These are phyloP conservation scores for Vanilla planifolia DNA, from an alignment of 106 monocot species.

Conservation along the genomic window DNA sequence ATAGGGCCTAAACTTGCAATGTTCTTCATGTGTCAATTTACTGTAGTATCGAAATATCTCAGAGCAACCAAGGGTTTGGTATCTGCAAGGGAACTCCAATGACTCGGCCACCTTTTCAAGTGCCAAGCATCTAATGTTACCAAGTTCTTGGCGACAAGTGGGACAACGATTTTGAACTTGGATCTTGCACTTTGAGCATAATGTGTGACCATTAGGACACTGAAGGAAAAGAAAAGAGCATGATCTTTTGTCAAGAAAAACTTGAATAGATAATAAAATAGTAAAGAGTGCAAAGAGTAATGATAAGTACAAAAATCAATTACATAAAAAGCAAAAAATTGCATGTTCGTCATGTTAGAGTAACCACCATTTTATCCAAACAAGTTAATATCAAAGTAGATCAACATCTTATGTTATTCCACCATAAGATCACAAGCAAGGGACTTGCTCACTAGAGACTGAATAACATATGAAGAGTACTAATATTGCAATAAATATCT, in stretches of 20 bases:
- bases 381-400: not conserved
- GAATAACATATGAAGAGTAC: too few relatives aligned
- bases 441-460: too few relatives aligned
- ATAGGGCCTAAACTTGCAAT: not conserved
- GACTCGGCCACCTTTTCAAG: constrained; percentile 3
- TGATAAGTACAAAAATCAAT: not conserved
- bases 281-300: not conserved
- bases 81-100: not conserved
- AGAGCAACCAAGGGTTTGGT: not conserved
- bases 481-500: too few relatives aligned
- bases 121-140: not conserved
- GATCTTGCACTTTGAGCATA: constrained; percentile 2
- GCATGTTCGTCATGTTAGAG: too few relatives aligned
- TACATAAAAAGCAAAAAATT: too few relatives aligned
- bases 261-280: not conserved
- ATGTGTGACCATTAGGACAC: constrained; percentile 3
- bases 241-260: not conserved
- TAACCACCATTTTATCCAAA: not conserved
- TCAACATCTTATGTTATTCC: not conserved
- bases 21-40: constrained; percentile 1
- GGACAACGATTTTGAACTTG: not conserved
- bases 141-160: not conserved
- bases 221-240: not conserved
- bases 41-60: constrained; percentile 1
- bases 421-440: too few relatives aligned